Percentiles rank a stretch among this genome's conserved stretches.
These are phyloP conservation scores for Lachnellula hyalina DNA, from an alignment of 2,329 filamentous ascomycete species.

Conservation along the genomic window DNA sequence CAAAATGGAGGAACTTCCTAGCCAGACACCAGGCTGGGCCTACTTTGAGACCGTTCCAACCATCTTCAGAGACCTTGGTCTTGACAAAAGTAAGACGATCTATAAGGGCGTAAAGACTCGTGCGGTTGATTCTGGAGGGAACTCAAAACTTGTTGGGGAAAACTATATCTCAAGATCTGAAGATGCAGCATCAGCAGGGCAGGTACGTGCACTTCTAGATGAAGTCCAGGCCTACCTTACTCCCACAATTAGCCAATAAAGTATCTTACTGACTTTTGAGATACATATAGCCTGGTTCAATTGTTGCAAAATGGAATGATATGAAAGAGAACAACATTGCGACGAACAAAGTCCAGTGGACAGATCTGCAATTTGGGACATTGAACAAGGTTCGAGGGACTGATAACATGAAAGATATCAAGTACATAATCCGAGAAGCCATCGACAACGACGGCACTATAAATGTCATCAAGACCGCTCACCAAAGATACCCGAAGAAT, in stretches of 20 bases:
- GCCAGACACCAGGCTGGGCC: not conserved
- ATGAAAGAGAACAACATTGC: constrained; percentile 2
- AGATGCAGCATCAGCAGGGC: not conserved
- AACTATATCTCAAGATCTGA: not conserved
- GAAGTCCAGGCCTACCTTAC: not conserved
- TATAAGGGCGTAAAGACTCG: not conserved
- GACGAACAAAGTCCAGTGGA: not conserved
- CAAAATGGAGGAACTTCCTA: not conserved
- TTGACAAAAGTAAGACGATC: not conserved
- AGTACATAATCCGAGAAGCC: not conserved
- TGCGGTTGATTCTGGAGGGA: not conserved
- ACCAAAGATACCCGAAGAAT: not conserved
- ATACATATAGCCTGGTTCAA: not conserved
- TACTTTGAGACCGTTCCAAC: not conserved
- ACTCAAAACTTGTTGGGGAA: not conserved
- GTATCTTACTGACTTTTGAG: not conserved
- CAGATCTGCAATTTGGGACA: not conserved
- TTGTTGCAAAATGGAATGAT: not conserved
- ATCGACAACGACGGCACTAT: not conserved
- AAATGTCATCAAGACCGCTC: not conserved
- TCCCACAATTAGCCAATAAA: not conserved
- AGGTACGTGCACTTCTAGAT: too few relatives aligned
- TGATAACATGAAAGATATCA: not conserved
- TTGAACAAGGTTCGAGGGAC: not conserved
- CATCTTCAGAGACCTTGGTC: not conserved